These are phyloP conservation scores for Mucuna pruriens DNA, from an alignment of 306 rosid genomes.

Conservation along the genomic window DNA sequence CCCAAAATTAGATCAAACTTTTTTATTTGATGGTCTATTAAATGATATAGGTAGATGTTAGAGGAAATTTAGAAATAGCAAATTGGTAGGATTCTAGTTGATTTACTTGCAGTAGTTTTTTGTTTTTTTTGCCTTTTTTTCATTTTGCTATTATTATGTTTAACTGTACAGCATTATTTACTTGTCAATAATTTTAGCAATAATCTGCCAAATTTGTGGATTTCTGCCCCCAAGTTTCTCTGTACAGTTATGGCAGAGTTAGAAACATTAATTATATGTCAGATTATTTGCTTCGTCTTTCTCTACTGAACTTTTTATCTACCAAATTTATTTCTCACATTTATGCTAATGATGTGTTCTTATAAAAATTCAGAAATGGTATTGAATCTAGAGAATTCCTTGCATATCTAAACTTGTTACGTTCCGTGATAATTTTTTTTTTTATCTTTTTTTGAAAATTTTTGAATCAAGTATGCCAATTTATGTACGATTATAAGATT, in stretches of 20 bases:
- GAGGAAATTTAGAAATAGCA: conserved; percentile 7
- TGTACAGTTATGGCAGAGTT: conserved; percentile 37
- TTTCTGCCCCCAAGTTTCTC: conserved; percentile 27
- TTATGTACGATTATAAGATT: too few relatives aligned
- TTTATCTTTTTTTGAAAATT: too few relatives aligned
- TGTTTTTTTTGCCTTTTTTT: too few relatives aligned
- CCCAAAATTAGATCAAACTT: conserved; percentile 55
- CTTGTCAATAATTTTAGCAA: neutral
- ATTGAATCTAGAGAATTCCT: neutral
- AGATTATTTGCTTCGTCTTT: conserved; percentile 1
- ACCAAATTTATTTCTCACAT: neutral
- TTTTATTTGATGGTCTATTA: conserved; percentile 31
- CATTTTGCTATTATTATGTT: neutral
- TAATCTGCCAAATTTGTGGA: conserved; percentile 28
- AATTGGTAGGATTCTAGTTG: conserved; percentile 22
- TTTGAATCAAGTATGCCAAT: too few relatives aligned
- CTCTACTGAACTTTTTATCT: neutral
- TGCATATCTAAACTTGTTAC: neutral
- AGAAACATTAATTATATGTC: neutral
- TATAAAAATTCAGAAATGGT: neutral
- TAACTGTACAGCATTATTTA: conserved; percentile 23
- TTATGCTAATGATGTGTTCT: neutral
- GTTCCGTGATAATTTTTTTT: neutral
- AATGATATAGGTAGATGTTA: neutral
- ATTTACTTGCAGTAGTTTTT: neutral